These are phyloP conservation scores for Albugo candida DNA, from an alignment of 352 stramenopile species.

Conservation along the genomic window DNA sequence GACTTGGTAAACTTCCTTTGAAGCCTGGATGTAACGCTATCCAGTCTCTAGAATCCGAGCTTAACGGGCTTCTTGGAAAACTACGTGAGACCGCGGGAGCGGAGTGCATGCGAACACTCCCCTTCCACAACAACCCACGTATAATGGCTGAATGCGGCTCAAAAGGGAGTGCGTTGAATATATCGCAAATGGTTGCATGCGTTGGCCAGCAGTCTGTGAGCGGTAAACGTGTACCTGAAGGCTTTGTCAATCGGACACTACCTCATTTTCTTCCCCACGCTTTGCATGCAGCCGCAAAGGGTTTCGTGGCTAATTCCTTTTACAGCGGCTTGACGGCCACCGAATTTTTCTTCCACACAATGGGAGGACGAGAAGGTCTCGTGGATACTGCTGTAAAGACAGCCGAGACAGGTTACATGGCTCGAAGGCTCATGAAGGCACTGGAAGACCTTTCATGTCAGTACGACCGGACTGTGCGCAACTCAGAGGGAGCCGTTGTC, in stretches of 20 bases:
- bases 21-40: conserved; percentile 93
- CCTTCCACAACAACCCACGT: conserved; percentile 92
- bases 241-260: conserved; percentile 96
- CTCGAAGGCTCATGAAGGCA: conserved; percentile 95
- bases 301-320: conserved; percentile 99
- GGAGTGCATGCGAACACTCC: conserved; percentile 93
- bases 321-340: conserved; percentile 96
- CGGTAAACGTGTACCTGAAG: conserved; percentile 95
- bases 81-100: conserved; percentile 94
- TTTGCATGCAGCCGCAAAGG: conserved; percentile 91
- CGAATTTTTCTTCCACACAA: conserved; percentile 99
- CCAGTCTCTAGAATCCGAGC: conserved; percentile 95
- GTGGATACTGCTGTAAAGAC: conserved; percentile 99
- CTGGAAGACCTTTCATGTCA: conserved; percentile 94
- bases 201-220: conserved; percentile 97
- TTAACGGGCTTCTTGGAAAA: conserved; percentile 96
- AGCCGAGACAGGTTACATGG: conserved; percentile 99
- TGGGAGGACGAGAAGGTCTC: conserved; percentile 97
- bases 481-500: conserved; percentile 84
- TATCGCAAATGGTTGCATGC: conserved; percentile 99
- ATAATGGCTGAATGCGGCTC: conserved; percentile 99
- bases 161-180: conserved; percentile 98
- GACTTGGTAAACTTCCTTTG: conserved; percentile 85
- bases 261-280: conserved; percentile 91
- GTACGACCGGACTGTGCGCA: conserved; percentile 85